Evolutionary conservation across 345 rosid species (phyloP), one percentile per base, ranked within the genome.

Genomic region (Bruguiera sexangula): DNA sequence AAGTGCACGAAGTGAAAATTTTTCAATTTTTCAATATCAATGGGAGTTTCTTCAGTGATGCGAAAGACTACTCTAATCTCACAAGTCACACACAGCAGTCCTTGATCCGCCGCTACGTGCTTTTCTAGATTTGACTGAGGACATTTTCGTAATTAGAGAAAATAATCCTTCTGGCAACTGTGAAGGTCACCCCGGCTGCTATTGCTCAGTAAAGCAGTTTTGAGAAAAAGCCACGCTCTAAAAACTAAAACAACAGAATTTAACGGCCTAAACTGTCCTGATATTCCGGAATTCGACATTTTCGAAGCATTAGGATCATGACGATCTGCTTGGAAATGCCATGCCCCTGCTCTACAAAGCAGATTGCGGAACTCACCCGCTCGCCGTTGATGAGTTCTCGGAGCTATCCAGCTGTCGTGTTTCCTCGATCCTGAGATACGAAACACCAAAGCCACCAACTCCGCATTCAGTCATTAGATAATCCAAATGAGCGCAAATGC

Each of bases 331-430:
- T 16, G 30, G 21, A 21, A 43, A 22, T 15, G 18, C 10, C 1
- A 21, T 21, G 19, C 50, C 4, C 5, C 43, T 32, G 53, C 52
- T 22, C 63, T 46, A 63, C 51, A 58, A 43, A 2, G 50, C 50
- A 43, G 50, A 43, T 43, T 43, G 18, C 50, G 16, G 50, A 43
- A 76, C 91, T 86, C 69, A 85, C 96, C 85, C 57, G 63, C 78
- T 73, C 70, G 76, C 79, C 82, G 70, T 76, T 69, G 96, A 80
- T 65, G 91, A 76, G 80, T 82, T 84, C 71, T 74, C 79, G 68
- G 71, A 68, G 77, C 82, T 76, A 77, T 73, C 83, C 73, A 60
- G 56, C 68, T 67, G 68, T 66, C 39, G 60, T 51, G 29, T 62
- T 63, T 73, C 75, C 60, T 63, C 80, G 68, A 70, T 66, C 66